A percentile compares a stretch with the other conserved stretches of the same genome.
These are phyloP conservation scores for Telopea speciosissima DNA, from an alignment of 177 flowering plant species.

Conservation along the genomic window DNA sequence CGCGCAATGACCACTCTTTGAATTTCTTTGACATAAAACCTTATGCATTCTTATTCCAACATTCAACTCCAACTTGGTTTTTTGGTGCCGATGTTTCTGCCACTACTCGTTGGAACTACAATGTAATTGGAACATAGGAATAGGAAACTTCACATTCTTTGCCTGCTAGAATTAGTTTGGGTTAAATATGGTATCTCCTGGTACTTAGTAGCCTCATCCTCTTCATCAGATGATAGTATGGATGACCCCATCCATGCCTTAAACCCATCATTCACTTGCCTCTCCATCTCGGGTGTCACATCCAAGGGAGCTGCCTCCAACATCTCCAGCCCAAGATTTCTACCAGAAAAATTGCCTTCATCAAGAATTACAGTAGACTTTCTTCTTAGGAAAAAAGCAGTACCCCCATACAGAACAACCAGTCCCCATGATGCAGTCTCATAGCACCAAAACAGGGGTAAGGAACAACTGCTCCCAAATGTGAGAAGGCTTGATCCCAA, in stretches of 20 bases:
- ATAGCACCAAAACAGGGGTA: conserved; percentile 91
- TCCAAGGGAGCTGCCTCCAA: conserved; percentile 57
- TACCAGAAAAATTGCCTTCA: conserved; percentile 46
- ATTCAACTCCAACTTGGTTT: too few relatives aligned
- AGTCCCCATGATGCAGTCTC: conserved; percentile 77
- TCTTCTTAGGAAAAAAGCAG: conserved; percentile 71
- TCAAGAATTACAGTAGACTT: conserved; percentile 75
- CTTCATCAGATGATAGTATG: conserved; percentile 84
- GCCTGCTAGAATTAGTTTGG: conserved; percentile 27
- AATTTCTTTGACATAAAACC: too few relatives aligned
- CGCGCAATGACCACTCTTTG: too few relatives aligned
- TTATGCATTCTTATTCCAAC: too few relatives aligned
- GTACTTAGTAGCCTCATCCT: conserved; percentile 64
- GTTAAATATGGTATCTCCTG: conserved; percentile 33
- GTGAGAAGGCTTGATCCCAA: conserved; percentile 84
- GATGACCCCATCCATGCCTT: conserved; percentile 96
- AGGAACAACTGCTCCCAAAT: conserved; percentile 73
- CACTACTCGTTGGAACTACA: neutral
- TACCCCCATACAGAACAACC: conserved; percentile 64
- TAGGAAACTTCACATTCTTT: conserved; percentile 21
- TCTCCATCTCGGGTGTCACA: conserved; percentile 76
- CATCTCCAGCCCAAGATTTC: conserved; percentile 77
- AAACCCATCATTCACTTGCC: conserved; percentile 84
- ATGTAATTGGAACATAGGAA: neutral
- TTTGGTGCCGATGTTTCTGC: neutral